Percentiles rank a stretch among this genome's conserved stretches.
These are phyloP conservation scores for Penicillium vulpinum DNA, from an alignment of 2,329 filamentous ascomycete species.

Conservation along the genomic window DNA sequence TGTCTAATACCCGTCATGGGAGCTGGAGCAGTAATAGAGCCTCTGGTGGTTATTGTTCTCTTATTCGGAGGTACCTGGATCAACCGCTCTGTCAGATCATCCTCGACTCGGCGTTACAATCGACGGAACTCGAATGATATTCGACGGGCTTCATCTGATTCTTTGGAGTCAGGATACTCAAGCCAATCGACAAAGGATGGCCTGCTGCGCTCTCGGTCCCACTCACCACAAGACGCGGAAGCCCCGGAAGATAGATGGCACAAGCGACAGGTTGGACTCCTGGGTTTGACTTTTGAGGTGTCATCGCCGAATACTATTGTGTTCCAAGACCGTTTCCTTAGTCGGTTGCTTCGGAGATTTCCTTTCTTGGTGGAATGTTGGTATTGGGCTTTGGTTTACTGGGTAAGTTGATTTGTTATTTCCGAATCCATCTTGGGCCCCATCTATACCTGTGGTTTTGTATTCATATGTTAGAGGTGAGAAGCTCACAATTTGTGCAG, in stretches of 20 bases:
- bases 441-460: no score
- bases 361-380: constrained; percentile 73
- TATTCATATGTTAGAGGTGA: no score
- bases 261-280: constrained; percentile 50
- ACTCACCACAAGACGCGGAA: constrained; percentile 40
- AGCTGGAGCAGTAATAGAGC: constrained; percentile 59
- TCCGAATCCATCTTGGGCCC: background rate
- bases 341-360: constrained; percentile 64
- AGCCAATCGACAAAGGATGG: constrained; percentile 39
- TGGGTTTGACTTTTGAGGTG: constrained; percentile 51
- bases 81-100: constrained; percentile 48
- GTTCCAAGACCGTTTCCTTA: constrained; percentile 62
- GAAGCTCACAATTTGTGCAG: constrained; percentile 41
- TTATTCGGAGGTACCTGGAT: constrained; percentile 64
- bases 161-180: constrained; percentile 43
- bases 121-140: constrained; percentile 22
- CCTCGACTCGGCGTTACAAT: constrained; percentile 11
- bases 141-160: constrained; percentile 38
- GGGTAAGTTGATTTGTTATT: constrained; percentile 55
- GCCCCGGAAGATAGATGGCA: constrained; percentile 52
- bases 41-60: constrained; percentile 60
- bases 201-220: constrained; percentile 32
- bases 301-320: constrained; percentile 62
- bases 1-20: constrained; percentile 45
- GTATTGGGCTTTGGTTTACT: constrained; percentile 77